These are phyloP conservation scores for Dalbergia cultrata DNA, from an alignment of 306 rosid species.

Conservation along the genomic window DNA sequence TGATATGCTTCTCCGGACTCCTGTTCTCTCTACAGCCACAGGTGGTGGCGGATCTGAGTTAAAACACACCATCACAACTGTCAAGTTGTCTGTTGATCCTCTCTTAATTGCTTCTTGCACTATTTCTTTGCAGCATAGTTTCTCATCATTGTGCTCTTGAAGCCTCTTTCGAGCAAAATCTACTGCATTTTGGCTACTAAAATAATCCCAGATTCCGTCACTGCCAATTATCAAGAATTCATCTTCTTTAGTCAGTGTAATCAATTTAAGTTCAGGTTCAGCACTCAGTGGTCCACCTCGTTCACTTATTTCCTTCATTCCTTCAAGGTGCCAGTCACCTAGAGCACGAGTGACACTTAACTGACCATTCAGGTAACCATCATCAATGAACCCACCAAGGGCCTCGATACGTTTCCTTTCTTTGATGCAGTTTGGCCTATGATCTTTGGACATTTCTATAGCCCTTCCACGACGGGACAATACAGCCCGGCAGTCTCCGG, in stretches of 20 bases:
- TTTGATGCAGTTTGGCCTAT: conserved; percentile 72
- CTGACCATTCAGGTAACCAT: conserved; percentile 79
- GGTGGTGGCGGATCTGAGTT: conserved; percentile 83
- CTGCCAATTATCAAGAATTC: conserved; percentile 93
- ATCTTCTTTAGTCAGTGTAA: conserved; percentile 75
- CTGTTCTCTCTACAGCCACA: conserved; percentile 64
- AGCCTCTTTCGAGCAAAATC: conserved; percentile 84
- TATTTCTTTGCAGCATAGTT: conserved; percentile 79
- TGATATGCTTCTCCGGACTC: conserved; percentile 84
- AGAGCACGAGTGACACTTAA: conserved; percentile 88
- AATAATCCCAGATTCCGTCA: conserved; percentile 94
- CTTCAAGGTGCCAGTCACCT: conserved; percentile 97
- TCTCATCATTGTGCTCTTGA: conserved; percentile 89
- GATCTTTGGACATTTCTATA: conserved; percentile 87
- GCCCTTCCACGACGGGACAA: conserved; percentile 77
- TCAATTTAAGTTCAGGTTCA: conserved; percentile 83
- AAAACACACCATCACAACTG: conserved; percentile 82
- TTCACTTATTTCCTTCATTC: conserved; percentile 78
- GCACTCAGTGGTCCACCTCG: conserved; percentile 86
- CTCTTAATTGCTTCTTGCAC: conserved; percentile 87
- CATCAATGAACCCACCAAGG: conserved; percentile 77
- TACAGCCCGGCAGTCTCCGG: conserved; percentile 95
- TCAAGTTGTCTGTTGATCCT: conserved; percentile 78
- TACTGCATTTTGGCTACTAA: conserved; percentile 80
- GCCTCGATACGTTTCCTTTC: conserved; percentile 81